These are phyloP conservation scores for Phyllosticta citrichinensis DNA, from an alignment of 2,329 filamentous ascomycete genomes.

Conservation along the genomic window DNA sequence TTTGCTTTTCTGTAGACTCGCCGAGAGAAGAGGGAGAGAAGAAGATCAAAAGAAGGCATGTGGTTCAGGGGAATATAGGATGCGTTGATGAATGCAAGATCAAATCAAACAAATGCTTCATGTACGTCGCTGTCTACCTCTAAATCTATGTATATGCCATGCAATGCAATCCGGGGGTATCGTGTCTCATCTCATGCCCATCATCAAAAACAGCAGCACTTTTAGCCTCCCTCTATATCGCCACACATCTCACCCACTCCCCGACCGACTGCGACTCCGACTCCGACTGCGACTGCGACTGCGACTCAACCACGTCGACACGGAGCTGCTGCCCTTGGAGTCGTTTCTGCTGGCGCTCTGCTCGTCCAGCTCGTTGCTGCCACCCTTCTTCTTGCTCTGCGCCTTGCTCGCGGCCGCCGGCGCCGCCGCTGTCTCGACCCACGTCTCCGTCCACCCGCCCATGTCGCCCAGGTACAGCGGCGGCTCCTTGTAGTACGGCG, in stretches of 20 bases:
- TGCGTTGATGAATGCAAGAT: neutral
- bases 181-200: neutral
- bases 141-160: neutral
- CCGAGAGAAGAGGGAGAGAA: too few relatives aligned
- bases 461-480: neutral
- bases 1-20: too few relatives aligned
- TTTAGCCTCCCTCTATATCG: neutral
- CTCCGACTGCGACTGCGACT: neutral
- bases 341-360: neutral
- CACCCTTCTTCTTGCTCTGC: neutral
- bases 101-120: neutral
- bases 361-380: too few relatives aligned
- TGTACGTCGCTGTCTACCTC: neutral
- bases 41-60: too few relatives aligned
- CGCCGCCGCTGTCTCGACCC: neutral
- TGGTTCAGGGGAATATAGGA: too few relatives aligned
- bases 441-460: neutral
- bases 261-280: neutral
- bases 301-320: neutral
- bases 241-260: neutral
- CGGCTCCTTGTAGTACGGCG: neutral
- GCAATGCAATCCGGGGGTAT: neutral
- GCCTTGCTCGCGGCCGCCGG: neutral
- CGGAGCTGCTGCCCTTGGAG: neutral
- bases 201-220: neutral